Percentiles rank a stretch among this genome's conserved stretches.
phyloP scores from a whole-genome alignment of 2,329 filamentous ascomycete species.

The Talaromyces sp. region DNA sequence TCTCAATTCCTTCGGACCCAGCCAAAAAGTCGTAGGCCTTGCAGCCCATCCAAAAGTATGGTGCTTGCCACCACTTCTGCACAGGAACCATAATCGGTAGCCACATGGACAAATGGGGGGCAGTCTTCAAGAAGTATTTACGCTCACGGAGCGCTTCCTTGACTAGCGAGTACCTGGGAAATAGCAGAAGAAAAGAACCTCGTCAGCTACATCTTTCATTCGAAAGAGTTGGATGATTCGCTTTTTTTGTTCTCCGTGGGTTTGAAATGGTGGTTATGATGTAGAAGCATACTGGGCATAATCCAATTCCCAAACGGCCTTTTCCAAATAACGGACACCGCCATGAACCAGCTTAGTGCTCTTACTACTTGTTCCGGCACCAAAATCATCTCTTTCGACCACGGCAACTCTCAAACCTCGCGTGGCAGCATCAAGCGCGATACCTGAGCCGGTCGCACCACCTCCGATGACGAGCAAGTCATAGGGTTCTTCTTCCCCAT shows the following conservation, averaged over 20 bases:
- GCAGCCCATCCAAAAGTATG: conserved; percentile 65
- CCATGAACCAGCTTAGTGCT: conserved; percentile 84
- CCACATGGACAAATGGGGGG: conserved; percentile 74
- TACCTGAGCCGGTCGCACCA: conserved; percentile 73
- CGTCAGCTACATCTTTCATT: background rate
- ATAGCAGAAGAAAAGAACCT: background rate
- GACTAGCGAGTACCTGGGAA: conserved; percentile 58
- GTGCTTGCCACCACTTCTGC: conserved; percentile 77
- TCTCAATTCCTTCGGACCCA: conserved; percentile 81
- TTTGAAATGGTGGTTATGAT: background rate
- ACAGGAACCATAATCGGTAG: conserved; percentile 79
- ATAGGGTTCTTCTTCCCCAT: conserved; percentile 51
- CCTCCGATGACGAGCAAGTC: conserved; percentile 75
- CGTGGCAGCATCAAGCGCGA: conserved; percentile 75
- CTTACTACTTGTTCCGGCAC: conserved; percentile 75
- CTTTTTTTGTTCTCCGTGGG: background rate
- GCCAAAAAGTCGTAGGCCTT: conserved; percentile 83
- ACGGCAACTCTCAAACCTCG: conserved; percentile 73
- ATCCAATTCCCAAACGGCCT: conserved; percentile 79
- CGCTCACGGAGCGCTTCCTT: conserved; percentile 77
- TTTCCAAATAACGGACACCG: conserved; percentile 78
- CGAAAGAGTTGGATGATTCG: background rate
- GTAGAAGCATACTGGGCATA: conserved; percentile 60
- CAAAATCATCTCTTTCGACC: conserved; percentile 79
- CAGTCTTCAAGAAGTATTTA: conserved; percentile 76